Base-by-base conservation (phyloP, 306 rosid genomes). In the Benincasa hispida region DNA sequence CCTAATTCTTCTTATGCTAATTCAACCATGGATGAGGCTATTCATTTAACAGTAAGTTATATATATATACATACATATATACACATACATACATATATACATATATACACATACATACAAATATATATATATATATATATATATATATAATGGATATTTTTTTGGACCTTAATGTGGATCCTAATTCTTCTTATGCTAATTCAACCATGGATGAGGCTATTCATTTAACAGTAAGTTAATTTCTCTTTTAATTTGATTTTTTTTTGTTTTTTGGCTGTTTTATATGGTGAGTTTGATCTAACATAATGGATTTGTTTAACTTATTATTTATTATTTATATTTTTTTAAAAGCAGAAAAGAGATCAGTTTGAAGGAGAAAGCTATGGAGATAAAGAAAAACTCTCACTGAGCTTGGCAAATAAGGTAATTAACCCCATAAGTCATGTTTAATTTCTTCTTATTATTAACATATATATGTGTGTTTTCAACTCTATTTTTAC, bases 151-250 rank as follows among this genome's bases (percentile, higher is more conserved):
- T 47, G 76, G 58, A 85, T 42, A 84, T 90, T 77, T 88, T 88
- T 83, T 88, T 91, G 65, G 82, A 88, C 76, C 97, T 93, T 41
- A 88, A 85, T 45, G 17, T 82, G 28, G 37, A 59, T 77, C 86
- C 92, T 12, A 22, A 55, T 74, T 24, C 74, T 41, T 24, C 34
- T 42, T 42, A 41, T 42, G 35, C 48, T 35, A 63, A 21, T 22
- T 24, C 74, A 14, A 73, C 60, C 63, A 77, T 22, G 6, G 34
- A 39, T 24, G 55, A 11, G 0, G 65, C 37, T 50, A 67, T 53
- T 10, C 39, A 32, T 77, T 72, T 68, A 77, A 75, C 76, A 66
- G 89, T 85, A 68, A 66, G 88, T 81, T 24, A 0, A 1, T 10
- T 8, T 41, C 6, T 37, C 8, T 37, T 32, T 37, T 34, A 8